These are phyloP conservation scores for Barbarea vulgaris DNA, from an alignment of 345 rosid genomes.

Conservation along the genomic window DNA sequence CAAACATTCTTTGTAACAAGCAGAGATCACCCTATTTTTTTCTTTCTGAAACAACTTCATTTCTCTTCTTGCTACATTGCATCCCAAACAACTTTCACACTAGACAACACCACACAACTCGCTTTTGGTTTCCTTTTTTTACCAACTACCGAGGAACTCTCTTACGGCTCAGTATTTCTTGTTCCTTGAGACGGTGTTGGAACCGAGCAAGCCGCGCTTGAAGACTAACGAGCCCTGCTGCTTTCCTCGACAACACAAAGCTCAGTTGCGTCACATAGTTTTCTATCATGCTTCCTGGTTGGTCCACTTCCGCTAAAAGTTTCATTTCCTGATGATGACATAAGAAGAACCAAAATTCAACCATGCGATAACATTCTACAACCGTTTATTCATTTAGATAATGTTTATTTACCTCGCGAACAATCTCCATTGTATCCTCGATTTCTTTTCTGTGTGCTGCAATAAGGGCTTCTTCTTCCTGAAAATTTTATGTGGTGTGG, in stretches of 20 bases:
- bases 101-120: constrained; percentile 21
- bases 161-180: constrained; percentile 86
- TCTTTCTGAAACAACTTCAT: constrained; percentile 4
- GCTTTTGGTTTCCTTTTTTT: constrained; percentile 12
- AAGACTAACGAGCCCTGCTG: constrained; percentile 91
- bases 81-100: constrained; percentile 29
- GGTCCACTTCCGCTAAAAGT: constrained; percentile 91
- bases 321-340: constrained; percentile 86
- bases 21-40: constrained; percentile 3
- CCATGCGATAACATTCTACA: background rate
- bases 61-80: constrained; percentile 25
- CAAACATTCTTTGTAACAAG: constrained; percentile 28
- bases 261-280: constrained; percentile 87
- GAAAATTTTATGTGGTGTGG: background rate
- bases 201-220: constrained; percentile 95
- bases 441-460: constrained; percentile 98
- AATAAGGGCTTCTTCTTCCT: constrained; percentile 97
- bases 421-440: constrained; percentile 98
- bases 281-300: constrained; percentile 97
- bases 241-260: constrained; percentile 93
- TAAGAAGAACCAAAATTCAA: background rate
- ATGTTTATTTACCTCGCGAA: constrained; percentile 75
- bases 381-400: background rate
- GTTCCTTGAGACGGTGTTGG: constrained; percentile 95
- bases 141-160: constrained; percentile 57